A percentile compares a stretch with the other conserved stretches of the same genome.
Evolutionary conservation across 352 stramenopile genomes (phyloP).

Genomic region (Pythium aquatile): DNA sequence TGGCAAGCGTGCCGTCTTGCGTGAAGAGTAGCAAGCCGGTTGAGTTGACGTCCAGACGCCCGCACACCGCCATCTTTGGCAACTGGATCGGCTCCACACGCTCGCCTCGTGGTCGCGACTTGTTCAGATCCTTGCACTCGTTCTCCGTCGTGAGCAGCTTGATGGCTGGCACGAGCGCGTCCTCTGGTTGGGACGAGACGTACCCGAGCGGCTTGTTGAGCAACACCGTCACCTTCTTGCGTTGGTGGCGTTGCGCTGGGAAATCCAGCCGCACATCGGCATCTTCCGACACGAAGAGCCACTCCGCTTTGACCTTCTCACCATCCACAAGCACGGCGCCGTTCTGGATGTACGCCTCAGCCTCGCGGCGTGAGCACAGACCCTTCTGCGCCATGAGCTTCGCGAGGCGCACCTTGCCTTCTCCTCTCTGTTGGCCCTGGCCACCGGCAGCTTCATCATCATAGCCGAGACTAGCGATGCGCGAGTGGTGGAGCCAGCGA

Average conservation of each 20-base stretch:
- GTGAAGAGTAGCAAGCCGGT: slow-evolving; percentile 81
- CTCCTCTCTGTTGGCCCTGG: neutral
- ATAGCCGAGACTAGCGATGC: neutral
- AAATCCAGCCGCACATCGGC: slow-evolving; percentile 60
- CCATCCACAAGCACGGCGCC: slow-evolving; percentile 76
- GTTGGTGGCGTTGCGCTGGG: slow-evolving; percentile 65
- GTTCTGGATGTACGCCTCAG: slow-evolving; percentile 77
- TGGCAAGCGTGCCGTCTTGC: slow-evolving; percentile 75
- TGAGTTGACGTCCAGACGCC: slow-evolving; percentile 82
- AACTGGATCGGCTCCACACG: slow-evolving; percentile 50
- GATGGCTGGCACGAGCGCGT: slow-evolving; percentile 60
- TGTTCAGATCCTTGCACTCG: slow-evolving; percentile 66
- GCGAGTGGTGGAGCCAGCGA: neutral
- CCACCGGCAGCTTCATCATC: neutral
- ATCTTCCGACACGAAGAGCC: slow-evolving; percentile 64
- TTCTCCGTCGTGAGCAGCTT: slow-evolving; percentile 78
- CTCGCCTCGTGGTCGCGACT: slow-evolving; percentile 33
- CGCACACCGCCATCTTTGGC: slow-evolving; percentile 82
- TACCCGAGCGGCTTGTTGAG: slow-evolving; percentile 84
- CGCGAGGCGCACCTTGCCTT: slow-evolving; percentile 53
- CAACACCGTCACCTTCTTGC: slow-evolving; percentile 76
- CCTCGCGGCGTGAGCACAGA: slow-evolving; percentile 78
- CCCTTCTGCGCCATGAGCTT: slow-evolving; percentile 82
- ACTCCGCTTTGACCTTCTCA: slow-evolving; percentile 54
- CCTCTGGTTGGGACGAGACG: slow-evolving; percentile 78